Evolutionary conservation across 2,329 filamentous ascomycete species (phyloP), one percentile per base, ranked within the genome.

Genomic region (Clarireedia paspali): DNA sequence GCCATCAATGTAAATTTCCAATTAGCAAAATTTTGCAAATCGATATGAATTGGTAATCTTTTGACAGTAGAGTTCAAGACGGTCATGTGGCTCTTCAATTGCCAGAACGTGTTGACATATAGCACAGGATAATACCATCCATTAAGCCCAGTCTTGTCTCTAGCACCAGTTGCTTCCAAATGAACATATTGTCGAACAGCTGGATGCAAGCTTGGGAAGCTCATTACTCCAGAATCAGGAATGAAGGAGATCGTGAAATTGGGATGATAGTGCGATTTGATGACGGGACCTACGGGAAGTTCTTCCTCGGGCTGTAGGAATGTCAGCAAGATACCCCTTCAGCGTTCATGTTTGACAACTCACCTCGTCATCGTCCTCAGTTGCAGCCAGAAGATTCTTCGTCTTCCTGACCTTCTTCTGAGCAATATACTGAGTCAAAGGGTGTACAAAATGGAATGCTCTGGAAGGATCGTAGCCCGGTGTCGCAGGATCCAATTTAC

Each of bases 71-170:
- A 87, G 70, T 99, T 99, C 50, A 99, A 76, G 63, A 91, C 80
- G 23, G 81, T 89, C 92, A 97, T 97, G 65, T 97, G 90, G 60
- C 80, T 85, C 69, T 82, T 89, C 61, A 99, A 79, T 73, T 97
- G 92, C 94, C 94, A 99, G 73, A 99, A 99, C 4, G 88, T 95
- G 74, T 99, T 99, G 68, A 94, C 77, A 70, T 90, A 99, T 40
- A 97, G 74, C 46, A 96, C 82, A 4, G 94, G 94, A 68, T 88
- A 86, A 64, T 97, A 99, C 91, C 91, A 99, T 59, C 87, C 86
- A 72, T 97, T 90, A 72, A 91, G 82, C 39, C 94, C 94, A 14
- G 83, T 84, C 2, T 79, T 83, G 70, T 99, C 94, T 58, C 94
- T 84, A 46, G 90, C 88, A 47, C 87, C 88, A 2, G 84, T 91